Conservation (phyloP, 2,329 filamentous ascomycete genomes). For the Phialophora verrucosa region DNA sequence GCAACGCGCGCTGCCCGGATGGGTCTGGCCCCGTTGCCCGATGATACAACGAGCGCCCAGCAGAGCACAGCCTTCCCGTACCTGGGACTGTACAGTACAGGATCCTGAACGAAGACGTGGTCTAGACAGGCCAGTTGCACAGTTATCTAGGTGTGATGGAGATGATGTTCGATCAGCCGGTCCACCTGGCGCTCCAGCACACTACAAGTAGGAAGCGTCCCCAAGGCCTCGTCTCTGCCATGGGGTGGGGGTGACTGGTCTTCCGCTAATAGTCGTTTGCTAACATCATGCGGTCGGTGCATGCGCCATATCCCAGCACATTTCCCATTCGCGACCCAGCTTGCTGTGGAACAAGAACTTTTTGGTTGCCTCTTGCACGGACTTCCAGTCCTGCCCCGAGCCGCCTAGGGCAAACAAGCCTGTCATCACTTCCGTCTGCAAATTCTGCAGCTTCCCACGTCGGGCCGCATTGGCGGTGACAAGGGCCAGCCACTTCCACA, state of each 20-base stretch:
- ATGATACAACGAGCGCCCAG: neutral
- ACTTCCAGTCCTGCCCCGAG: conserved; percentile 17
- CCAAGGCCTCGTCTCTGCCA: neutral
- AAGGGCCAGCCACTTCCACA: conserved; percentile 28
- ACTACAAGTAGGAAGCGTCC: neutral
- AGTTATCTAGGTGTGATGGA: neutral
- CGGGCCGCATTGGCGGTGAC: conserved; percentile 31
- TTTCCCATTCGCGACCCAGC: conserved; percentile 28
- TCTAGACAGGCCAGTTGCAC: neutral
- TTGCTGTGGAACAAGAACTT: conserved; percentile 28
- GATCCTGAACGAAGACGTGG: neutral
- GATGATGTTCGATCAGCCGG: neutral
- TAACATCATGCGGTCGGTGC: neutral
- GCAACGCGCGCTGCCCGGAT: neutral
- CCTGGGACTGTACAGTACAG: neutral
- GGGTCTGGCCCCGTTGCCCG: neutral
- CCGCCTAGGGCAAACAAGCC: conserved; percentile 12
- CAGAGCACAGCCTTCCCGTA: neutral
- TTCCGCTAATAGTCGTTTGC: neutral
- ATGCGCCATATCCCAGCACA: conserved; percentile 27
- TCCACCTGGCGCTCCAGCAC: neutral
- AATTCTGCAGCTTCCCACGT: conserved; percentile 20
- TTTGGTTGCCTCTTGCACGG: conserved; percentile 1
- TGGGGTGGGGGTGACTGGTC: too few species aligned
- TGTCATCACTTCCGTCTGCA: conserved; percentile 26